Percentiles rank a stretch among this genome's conserved stretches.
phyloP scores from a whole-genome alignment of 2,329 filamentous ascomycete genomes.

The Kalmusia sp. region DNA sequence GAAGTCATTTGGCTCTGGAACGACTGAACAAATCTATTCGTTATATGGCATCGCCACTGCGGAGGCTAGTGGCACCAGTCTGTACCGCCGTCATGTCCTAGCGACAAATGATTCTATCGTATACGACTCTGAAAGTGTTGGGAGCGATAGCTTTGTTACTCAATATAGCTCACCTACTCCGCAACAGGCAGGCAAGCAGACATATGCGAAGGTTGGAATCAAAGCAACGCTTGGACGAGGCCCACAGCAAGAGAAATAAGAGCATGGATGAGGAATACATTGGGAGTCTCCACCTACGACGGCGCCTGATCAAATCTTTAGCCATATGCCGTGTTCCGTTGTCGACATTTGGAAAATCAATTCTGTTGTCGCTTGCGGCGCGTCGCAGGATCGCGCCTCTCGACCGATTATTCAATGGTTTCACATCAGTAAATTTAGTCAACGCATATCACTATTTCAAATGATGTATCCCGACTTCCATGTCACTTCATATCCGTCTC shows the following conservation, averaged over 20 bases:
- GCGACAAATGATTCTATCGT: constrained; percentile 63
- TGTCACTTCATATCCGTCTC: constrained; percentile 1
- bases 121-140: constrained; percentile 54
- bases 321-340: background rate
- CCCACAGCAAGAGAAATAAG: constrained; percentile 21
- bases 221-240: constrained; percentile 40
- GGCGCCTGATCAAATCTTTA: background rate
- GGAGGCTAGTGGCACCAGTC: constrained; percentile 34
- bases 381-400: constrained; percentile 1
- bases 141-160: constrained; percentile 13
- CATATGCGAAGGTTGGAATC: constrained; percentile 31
- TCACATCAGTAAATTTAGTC: constrained; percentile 11
- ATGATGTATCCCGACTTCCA: background rate
- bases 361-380: constrained; percentile 5
- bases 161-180: constrained; percentile 15
- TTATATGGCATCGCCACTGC: constrained; percentile 56
- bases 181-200: constrained; percentile 17
- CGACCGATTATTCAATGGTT: constrained; percentile 7
- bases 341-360: background rate
- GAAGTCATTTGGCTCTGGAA: constrained; percentile 61
- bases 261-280: constrained; percentile 3
- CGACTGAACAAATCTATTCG: constrained; percentile 62
- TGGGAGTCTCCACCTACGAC: background rate
- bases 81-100: constrained; percentile 66
- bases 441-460: constrained; percentile 10